These are phyloP conservation scores for Laburnicola sp. DNA, from an alignment of 2,329 filamentous ascomycete species.

Conservation along the genomic window DNA sequence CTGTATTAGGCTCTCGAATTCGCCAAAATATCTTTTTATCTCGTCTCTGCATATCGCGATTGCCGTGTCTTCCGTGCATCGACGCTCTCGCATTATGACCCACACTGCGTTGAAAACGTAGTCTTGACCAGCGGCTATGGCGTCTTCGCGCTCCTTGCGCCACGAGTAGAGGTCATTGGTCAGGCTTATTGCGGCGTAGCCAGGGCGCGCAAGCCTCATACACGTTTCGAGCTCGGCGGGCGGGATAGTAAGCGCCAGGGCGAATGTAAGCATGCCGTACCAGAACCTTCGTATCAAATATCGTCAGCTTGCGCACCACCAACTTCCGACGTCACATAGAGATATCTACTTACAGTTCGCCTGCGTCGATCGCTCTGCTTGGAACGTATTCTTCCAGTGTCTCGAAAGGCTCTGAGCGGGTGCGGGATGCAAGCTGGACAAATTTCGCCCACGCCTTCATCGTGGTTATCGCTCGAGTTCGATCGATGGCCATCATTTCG, in stretches of 20 bases:
- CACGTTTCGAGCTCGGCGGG: slow-evolving; percentile 39
- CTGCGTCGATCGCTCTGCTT: slow-evolving; percentile 17
- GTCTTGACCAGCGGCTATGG: slow-evolving; percentile 17
- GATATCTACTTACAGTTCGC: slow-evolving; percentile 24
- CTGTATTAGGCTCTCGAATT: not conserved
- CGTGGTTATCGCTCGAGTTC: slow-evolving; percentile 10
- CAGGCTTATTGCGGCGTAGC: slow-evolving; percentile 31
- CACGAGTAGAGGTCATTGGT: slow-evolving; percentile 47
- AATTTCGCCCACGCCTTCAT: slow-evolving; percentile 25
- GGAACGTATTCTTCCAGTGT: slow-evolving; percentile 25
- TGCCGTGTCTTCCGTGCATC: slow-evolving; percentile 22
- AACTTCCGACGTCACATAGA: too few relatives aligned
- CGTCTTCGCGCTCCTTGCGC: slow-evolving; percentile 34
- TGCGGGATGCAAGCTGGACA: slow-evolving; percentile 12
- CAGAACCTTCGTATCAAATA: too few relatives aligned
- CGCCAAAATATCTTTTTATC: not conserved
- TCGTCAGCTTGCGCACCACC: too few relatives aligned
- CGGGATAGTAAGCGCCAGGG: slow-evolving; percentile 44
- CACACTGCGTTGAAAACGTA: slow-evolving; percentile 45
- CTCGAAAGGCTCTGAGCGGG: slow-evolving; percentile 5
- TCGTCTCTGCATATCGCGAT: not conserved
- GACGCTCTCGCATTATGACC: slow-evolving; percentile 39
- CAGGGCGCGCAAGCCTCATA: slow-evolving; percentile 21
- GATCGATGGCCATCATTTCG: slow-evolving; percentile 23
- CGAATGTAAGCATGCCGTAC: slow-evolving; percentile 43